Conservation (phyloP, 805 yeast genomes). For the Sugiyamaella qingdaonensis region DNA sequence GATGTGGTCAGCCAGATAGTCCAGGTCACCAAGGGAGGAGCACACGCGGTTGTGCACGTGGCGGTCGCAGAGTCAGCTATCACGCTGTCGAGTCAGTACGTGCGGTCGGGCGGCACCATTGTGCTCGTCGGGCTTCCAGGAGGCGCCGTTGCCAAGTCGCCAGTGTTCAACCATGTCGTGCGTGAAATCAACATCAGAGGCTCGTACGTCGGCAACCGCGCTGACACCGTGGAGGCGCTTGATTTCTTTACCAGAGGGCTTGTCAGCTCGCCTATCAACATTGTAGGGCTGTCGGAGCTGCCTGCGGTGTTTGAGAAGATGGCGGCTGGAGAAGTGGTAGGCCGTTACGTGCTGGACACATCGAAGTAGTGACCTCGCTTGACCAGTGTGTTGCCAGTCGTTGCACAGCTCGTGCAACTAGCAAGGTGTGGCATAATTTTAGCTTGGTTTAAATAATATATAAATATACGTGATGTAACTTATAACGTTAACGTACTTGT, state of each 20-base stretch:
- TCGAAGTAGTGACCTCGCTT: slow-evolving; percentile 40
- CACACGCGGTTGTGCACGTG: slow-evolving; percentile 72
- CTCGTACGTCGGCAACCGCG: slow-evolving; percentile 86
- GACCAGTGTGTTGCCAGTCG: too few relatives aligned
- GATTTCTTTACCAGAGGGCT: slow-evolving; percentile 70
- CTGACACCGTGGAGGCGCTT: slow-evolving; percentile 77
- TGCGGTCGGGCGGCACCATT: slow-evolving; percentile 65
- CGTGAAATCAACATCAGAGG: slow-evolving; percentile 70
- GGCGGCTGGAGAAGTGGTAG: slow-evolving; percentile 81
- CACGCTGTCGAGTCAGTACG: slow-evolving; percentile 54
- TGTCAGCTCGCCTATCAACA: slow-evolving; percentile 66
- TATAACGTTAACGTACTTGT: background rate
- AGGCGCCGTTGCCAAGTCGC: slow-evolving; percentile 64
- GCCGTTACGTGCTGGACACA: slow-evolving; percentile 85
- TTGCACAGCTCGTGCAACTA: background rate
- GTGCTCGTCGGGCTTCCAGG: slow-evolving; percentile 77
- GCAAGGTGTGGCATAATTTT: background rate
- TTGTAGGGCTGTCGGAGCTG: slow-evolving; percentile 71
- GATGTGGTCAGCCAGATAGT: slow-evolving; percentile 48
- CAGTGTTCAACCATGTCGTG: slow-evolving; percentile 70
- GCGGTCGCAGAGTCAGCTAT: slow-evolving; percentile 70
- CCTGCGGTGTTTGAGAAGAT: slow-evolving; percentile 67
- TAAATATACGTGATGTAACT: too few relatives aligned
- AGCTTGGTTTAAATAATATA: background rate
- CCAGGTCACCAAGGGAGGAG: slow-evolving; percentile 64